phyloP scores from a whole-genome alignment of 176 grass and related monocot species.

The Neostapfia colusana region DNA sequence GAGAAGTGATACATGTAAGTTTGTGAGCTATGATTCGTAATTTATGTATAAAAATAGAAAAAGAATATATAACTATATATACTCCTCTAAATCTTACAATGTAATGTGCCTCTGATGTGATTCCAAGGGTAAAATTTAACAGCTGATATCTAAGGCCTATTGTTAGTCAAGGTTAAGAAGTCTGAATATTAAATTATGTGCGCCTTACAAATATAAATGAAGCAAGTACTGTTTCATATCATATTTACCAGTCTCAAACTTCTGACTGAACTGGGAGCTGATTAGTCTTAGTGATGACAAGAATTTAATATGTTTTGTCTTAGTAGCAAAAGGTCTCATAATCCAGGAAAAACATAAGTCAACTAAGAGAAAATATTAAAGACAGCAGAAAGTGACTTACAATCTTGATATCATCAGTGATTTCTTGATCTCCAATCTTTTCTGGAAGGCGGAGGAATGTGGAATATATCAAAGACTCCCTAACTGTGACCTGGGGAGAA shows the following conservation, averaged over 20 bases:
- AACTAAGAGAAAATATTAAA: neutral
- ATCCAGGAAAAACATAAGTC: slow-evolving; percentile 25
- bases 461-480: slow-evolving; percentile 89
- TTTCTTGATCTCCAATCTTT: slow-evolving; percentile 75
- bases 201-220: neutral
- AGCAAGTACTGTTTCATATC: slow-evolving; percentile 6
- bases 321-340: slow-evolving; percentile 11
- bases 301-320: neutral
- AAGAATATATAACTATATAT: neutral
- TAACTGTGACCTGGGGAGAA: slow-evolving; percentile 92
- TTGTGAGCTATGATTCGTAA: neutral
- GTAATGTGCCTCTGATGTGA: neutral
- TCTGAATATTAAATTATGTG: neutral
- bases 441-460: slow-evolving; percentile 77
- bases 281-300: slow-evolving; percentile 4
- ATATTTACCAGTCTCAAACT: slow-evolving; percentile 15
- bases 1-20: slow-evolving; percentile 11
- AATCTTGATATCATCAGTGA: slow-evolving; percentile 71
- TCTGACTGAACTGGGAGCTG: neutral
- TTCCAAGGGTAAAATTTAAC: neutral
- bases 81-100: neutral
- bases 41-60: neutral
- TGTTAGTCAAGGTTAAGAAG: neutral
- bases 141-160: neutral
- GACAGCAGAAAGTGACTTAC: slow-evolving; percentile 45